Conservation (phyloP, 2,329 filamentous ascomycete genomes). For the Diaporthe sp. region DNA sequence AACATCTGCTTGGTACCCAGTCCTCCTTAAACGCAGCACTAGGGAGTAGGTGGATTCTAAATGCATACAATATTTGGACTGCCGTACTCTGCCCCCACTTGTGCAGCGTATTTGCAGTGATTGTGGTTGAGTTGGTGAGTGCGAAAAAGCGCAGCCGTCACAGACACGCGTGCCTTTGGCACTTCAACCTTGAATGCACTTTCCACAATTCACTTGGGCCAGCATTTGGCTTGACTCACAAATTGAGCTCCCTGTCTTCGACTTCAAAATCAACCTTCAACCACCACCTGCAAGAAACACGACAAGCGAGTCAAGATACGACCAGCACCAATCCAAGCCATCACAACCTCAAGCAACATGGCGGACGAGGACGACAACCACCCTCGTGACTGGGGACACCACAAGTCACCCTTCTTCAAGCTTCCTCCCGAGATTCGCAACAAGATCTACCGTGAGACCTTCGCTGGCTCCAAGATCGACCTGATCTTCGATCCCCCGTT, state of each 20-base stretch:
- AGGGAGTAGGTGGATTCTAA: background rate
- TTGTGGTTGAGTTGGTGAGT: no score
- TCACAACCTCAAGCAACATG: background rate
- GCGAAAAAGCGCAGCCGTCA: background rate
- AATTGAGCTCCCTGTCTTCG: background rate
- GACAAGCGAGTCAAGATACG: background rate
- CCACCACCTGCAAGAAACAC: background rate
- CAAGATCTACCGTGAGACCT: conserved; percentile 6
- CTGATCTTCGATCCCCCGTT: background rate
- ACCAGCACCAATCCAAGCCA: background rate
- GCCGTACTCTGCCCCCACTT: no score
- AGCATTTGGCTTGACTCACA: background rate
- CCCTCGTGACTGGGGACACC: background rate
- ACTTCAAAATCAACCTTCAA: background rate
- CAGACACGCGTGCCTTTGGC: background rate
- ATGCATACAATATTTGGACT: background rate
- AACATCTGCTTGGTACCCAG: no score
- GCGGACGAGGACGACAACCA: background rate
- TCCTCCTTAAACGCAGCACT: no score
- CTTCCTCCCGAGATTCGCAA: conserved; percentile 9
- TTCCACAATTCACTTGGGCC: background rate
- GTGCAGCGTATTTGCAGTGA: background rate
- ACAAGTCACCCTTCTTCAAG: conserved; percentile 4
- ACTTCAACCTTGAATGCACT: no score
- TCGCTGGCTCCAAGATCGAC: background rate